These are phyloP conservation scores for Boletales sp. DNA, from an alignment of 768 basidiomycete genomes.

Conservation along the genomic window DNA sequence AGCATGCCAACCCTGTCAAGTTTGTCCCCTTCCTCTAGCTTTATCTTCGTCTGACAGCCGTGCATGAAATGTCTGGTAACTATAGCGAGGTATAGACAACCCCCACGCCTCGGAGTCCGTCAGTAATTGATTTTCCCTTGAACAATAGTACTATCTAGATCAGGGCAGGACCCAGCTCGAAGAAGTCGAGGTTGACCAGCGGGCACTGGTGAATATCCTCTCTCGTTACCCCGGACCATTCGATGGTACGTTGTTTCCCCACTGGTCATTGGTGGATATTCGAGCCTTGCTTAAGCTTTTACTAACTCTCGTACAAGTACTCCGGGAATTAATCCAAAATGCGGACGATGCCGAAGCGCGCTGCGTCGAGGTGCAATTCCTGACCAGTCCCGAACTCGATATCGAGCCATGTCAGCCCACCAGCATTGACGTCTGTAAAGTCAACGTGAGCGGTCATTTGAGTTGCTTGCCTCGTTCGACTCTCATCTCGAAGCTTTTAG, in stretches of 20 bases:
- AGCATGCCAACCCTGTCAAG: too few relatives aligned
- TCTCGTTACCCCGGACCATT: constrained; percentile 14
- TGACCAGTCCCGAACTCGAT: constrained; percentile 17
- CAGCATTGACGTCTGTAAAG: neutral
- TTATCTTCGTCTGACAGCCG: too few relatives aligned
- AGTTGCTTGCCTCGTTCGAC: neutral
- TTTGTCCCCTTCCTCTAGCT: too few relatives aligned
- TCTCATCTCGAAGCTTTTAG: constrained; percentile 1
- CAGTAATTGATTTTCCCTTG: too few relatives aligned
- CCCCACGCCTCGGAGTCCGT: too few relatives aligned
- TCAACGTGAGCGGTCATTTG: neutral
- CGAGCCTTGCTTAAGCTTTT: neutral
- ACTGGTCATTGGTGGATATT: too few relatives aligned
- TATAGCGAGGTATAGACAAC: too few relatives aligned
- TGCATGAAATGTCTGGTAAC: too few relatives aligned
- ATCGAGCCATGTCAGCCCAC: neutral
- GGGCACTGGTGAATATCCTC: constrained; percentile 14
- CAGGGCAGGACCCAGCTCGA: neutral
- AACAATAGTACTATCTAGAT: neutral
- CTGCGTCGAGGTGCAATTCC: constrained; percentile 35
- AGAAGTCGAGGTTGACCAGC: constrained; percentile 16
- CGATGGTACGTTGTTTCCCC: neutral
- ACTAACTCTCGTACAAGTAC: constrained; percentile 26
- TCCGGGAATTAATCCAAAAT: constrained; percentile 52
- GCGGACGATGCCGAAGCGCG: constrained; percentile 44